Conservation (phyloP, 345 rosid genomes). For the Populus alba region DNA sequence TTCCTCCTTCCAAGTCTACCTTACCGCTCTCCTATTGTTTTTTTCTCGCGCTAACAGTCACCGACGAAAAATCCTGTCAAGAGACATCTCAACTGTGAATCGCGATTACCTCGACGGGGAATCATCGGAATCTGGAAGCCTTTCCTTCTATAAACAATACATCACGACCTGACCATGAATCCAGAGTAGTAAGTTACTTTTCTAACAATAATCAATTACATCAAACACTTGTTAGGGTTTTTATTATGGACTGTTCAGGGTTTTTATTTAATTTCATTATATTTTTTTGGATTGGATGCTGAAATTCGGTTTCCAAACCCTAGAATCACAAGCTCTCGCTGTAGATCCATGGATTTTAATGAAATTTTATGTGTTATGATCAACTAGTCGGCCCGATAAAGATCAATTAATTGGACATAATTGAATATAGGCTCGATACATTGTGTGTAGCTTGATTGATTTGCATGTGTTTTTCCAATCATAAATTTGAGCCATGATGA, state of each 20-base stretch:
- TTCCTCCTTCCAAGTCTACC: background rate
- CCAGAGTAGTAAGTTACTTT: conserved; percentile 14
- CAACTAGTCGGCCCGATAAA: background rate
- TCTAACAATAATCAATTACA: background rate
- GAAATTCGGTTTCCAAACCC: background rate
- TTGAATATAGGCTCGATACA: background rate
- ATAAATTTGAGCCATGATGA: background rate
- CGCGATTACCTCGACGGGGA: background rate
- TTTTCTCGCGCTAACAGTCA: background rate
- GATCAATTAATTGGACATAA: too few relatives aligned
- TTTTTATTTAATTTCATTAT: background rate
- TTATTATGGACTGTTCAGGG: background rate
- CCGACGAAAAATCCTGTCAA: background rate
- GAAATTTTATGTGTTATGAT: too few relatives aligned
- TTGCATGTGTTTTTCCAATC: background rate
- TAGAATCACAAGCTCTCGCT: background rate
- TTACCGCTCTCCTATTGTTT: background rate
- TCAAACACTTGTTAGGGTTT: background rate
- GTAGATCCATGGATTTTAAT: background rate
- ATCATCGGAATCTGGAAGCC: background rate
- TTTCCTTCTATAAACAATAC: background rate
- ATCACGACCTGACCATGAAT: conserved; percentile 6
- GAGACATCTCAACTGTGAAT: background rate
- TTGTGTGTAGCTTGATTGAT: background rate
- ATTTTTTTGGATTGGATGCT: background rate